These are phyloP conservation scores for Dujonia santamariae DNA, from an alignment of 1,139 yeast species.

Conservation along the genomic window DNA sequence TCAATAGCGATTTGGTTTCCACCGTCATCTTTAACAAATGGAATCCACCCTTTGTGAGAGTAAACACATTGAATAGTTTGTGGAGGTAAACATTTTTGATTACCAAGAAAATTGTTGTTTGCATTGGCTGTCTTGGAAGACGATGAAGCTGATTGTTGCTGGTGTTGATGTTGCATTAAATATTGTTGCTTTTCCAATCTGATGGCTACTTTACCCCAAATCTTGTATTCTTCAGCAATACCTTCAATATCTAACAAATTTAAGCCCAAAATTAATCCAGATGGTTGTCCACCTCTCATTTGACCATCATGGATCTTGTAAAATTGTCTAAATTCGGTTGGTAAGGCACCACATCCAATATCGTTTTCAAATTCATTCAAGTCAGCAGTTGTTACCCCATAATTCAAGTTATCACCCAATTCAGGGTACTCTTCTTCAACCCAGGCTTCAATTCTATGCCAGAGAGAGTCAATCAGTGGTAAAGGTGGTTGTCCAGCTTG, in stretches of 20 bases:
- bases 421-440: conserved; percentile 79
- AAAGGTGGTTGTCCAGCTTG: conserved; percentile 63
- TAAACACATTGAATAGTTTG: conserved; percentile 54
- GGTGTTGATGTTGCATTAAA: conserved; percentile 27
- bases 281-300: conserved; percentile 69
- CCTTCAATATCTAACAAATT: conserved; percentile 69
- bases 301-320: conserved; percentile 81
- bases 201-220: conserved; percentile 70
- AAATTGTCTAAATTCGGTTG: conserved; percentile 73
- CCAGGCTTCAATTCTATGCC: conserved; percentile 75
- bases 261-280: conserved; percentile 72
- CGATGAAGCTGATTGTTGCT: conserved; percentile 9
- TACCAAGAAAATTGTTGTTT: conserved; percentile 36
- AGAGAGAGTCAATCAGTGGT: conserved; percentile 66
- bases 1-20: conserved; percentile 66
- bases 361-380: conserved; percentile 76
- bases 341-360: conserved; percentile 59
- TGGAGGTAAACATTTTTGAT: conserved; percentile 57
- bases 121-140: conserved; percentile 8
- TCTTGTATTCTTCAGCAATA: conserved; percentile 63
- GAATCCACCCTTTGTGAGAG: conserved; percentile 60
- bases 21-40: conserved; percentile 52
- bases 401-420: conserved; percentile 65
- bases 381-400: conserved; percentile 73
- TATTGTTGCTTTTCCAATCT: conserved; percentile 44